Evolutionary conservation across 192 early-diverging fungal species (phyloP).

Genomic region (Backusella macrospora): DNA sequence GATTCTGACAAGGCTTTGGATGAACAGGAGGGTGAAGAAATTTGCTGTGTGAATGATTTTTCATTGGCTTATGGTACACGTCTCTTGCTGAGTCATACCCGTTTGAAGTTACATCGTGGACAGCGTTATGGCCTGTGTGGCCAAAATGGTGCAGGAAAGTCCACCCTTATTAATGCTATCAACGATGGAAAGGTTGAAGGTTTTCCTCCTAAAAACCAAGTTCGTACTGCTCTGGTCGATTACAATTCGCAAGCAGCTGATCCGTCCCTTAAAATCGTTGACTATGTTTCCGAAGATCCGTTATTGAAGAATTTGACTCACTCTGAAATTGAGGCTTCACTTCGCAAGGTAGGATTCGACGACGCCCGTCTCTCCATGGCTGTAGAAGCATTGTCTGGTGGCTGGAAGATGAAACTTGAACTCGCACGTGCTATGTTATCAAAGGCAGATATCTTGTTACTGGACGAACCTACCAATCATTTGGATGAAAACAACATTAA

Average conservation of each 20-base stretch:
- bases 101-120: slow-evolving; percentile 65
- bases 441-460: slow-evolving; percentile 85
- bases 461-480: slow-evolving; percentile 95
- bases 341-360: slow-evolving; percentile 66
- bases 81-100: slow-evolving; percentile 70
- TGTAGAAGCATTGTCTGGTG: slow-evolving; percentile 74
- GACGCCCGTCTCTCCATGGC: slow-evolving; percentile 54
- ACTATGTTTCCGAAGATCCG: slow-evolving; percentile 61
- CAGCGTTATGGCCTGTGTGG: slow-evolving; percentile 81
- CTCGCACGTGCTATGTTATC: slow-evolving; percentile 79
- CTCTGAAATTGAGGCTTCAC: slow-evolving; percentile 44
- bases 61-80: slow-evolving; percentile 78
- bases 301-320: slow-evolving; percentile 52
- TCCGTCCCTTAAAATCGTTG: slow-evolving; percentile 58
- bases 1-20: slow-evolving; percentile 45
- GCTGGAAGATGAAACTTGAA: slow-evolving; percentile 89
- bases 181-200: slow-evolving; percentile 77
- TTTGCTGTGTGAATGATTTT: slow-evolving; percentile 67
- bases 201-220: slow-evolving; percentile 71
- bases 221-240: slow-evolving; percentile 78
- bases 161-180: slow-evolving; percentile 83
- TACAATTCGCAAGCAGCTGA: slow-evolving; percentile 70
- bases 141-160: slow-evolving; percentile 79
- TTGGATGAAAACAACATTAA: slow-evolving; percentile 78
- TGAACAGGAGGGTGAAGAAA: slow-evolving; percentile 53